A percentile compares a stretch with the other conserved stretches of the same genome.
Evolutionary conservation across 2,329 filamentous ascomycete species (phyloP).

Genomic region (Paraphoma chrysanthemicola): DNA sequence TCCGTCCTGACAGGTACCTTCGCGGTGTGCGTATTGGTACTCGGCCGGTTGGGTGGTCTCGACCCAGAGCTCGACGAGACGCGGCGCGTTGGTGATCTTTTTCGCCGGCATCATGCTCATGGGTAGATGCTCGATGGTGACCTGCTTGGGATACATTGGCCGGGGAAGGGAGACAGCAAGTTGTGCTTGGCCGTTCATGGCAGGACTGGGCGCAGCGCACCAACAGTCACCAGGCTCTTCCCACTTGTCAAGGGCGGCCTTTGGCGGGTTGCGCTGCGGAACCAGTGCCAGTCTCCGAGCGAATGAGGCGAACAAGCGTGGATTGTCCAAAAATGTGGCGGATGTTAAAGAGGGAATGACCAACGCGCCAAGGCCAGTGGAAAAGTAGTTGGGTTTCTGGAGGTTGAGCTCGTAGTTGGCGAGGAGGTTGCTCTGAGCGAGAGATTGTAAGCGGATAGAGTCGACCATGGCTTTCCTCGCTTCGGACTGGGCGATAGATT

Average conservation of each 20-base stretch:
- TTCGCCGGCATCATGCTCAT: conserved; percentile 42
- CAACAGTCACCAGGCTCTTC: conserved; percentile 85
- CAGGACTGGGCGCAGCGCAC: conserved; percentile 67
- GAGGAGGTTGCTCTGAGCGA: conserved; percentile 40
- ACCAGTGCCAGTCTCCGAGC: conserved; percentile 21
- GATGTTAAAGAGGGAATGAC: conserved; percentile 69
- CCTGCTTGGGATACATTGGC: conserved; percentile 45
- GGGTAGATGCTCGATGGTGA: conserved; percentile 58
- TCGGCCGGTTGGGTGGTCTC: conserved; percentile 35
- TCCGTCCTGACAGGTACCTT: conserved; percentile 17
- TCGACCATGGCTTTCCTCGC: conserved; percentile 43
- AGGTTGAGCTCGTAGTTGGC: conserved; percentile 42
- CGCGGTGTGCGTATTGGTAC: conserved; percentile 25
- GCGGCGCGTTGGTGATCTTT: conserved; percentile 51
- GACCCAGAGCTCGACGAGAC: conserved; percentile 55
- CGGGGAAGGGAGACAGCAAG: conserved; percentile 63
- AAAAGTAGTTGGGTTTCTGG: conserved; percentile 74
- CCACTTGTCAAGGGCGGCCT: conserved; percentile 72
- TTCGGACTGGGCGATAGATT: conserved; percentile 22
- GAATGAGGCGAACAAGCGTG: conserved; percentile 7
- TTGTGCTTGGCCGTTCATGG: conserved; percentile 64
- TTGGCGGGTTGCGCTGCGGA: conserved; percentile 48
- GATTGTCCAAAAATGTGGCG: conserved; percentile 45
- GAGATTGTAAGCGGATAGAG: conserved; percentile 36
- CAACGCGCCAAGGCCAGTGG: conserved; percentile 67